Percentiles rank a stretch among this genome's conserved stretches.
Conservation (phyloP, 2,329 filamentous ascomycete genomes). For the Coniochaeta pulveracea region DNA sequence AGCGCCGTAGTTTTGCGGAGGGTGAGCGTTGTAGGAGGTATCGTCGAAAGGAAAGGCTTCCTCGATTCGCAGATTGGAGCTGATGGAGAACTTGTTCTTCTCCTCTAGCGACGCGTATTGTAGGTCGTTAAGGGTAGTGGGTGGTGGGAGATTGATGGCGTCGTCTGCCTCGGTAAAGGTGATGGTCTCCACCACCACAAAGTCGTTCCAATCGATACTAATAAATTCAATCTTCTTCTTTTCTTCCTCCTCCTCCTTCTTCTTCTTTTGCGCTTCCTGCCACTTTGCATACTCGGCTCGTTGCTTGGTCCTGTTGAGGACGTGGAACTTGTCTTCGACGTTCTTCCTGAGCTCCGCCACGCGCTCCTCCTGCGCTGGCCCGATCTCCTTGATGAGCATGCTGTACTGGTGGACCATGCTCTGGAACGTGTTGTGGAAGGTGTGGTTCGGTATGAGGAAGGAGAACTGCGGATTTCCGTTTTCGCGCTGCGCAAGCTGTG, state of each 20-base stretch:
- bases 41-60: constrained; percentile 84
- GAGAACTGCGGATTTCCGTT: constrained; percentile 89
- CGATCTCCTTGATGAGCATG: constrained; percentile 58
- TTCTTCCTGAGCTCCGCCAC: constrained; percentile 65
- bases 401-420: constrained; percentile 89
- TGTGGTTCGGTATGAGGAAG: constrained; percentile 90
- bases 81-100: constrained; percentile 81
- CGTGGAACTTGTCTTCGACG: constrained; percentile 65
- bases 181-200: constrained; percentile 90
- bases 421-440: constrained; percentile 90
- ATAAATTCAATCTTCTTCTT: constrained; percentile 66
- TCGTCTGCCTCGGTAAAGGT: constrained; percentile 86
- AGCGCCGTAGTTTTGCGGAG: constrained; percentile 30
- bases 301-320: constrained; percentile 71
- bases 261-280: constrained; percentile 73
- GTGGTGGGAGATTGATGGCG: constrained; percentile 72
- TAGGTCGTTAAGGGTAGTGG: constrained; percentile 79
- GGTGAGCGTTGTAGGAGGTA: constrained; percentile 42
- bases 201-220: constrained; percentile 96
- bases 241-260: constrained; percentile 80
- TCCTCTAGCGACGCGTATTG: constrained; percentile 93
- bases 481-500: constrained; percentile 77
- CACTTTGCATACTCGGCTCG: constrained; percentile 80
- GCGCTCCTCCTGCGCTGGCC: constrained; percentile 60
- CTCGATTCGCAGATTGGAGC: constrained; percentile 74